Conservation (phyloP, 2,329 filamentous ascomycete species). For the Beauveria scarabaeidicola region DNA sequence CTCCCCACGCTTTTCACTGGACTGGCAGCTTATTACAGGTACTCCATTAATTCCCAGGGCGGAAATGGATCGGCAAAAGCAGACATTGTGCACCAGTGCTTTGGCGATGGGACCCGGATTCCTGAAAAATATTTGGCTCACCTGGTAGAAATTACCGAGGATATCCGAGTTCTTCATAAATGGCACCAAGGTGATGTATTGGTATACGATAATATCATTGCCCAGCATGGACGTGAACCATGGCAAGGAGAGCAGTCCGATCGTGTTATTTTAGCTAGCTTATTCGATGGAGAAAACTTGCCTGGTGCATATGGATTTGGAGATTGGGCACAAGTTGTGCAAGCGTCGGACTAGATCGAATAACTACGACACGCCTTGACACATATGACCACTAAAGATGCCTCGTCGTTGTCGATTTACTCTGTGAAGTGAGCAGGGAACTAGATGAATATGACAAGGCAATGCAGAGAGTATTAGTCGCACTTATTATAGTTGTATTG, state of each 20-base stretch:
- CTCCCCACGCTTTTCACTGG: conserved; percentile 38
- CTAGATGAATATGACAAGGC: no score
- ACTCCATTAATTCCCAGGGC: conserved; percentile 2
- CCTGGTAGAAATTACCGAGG: conserved; percentile 36
- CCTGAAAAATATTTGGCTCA: conserved; percentile 35
- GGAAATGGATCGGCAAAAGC: conserved; percentile 18
- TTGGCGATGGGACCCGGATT: conserved; percentile 37
- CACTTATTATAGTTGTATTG: no score
- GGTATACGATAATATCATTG: conserved; percentile 39
- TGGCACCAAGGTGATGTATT: conserved; percentile 40
- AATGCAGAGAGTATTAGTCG: no score
- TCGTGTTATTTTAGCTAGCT: conserved; percentile 36
- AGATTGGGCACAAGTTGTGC: conserved; percentile 38
- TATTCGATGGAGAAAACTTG: conserved; percentile 36
- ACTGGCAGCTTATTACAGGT: conserved; percentile 36
- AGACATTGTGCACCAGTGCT: conserved; percentile 28
- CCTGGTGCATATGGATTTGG: conserved; percentile 34
- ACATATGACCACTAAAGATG: no score
- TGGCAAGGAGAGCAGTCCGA: conserved; percentile 38
- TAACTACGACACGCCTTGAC: no score
- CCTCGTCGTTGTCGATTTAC: no score
- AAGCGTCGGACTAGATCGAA: conserved; percentile 20
- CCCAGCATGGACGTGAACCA: conserved; percentile 40
- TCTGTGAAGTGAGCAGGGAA: no score
- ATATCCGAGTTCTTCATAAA: conserved; percentile 38